Conservation (phyloP, 2,329 filamentous ascomycete genomes). For the Cryoendolithus antarcticus region DNA sequence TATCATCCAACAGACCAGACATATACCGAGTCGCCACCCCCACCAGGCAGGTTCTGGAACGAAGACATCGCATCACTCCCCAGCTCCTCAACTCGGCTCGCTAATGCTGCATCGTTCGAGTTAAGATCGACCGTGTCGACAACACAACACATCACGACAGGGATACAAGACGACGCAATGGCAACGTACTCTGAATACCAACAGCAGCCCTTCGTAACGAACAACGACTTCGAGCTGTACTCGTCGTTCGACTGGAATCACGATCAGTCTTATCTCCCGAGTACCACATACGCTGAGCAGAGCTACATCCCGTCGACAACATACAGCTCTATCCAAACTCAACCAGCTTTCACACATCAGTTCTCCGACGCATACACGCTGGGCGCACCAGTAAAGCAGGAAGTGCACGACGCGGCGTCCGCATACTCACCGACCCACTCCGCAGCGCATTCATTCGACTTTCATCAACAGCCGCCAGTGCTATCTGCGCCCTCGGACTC, state of each 20-base stretch:
- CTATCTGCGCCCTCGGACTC: constrained; percentile 39
- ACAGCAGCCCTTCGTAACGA: constrained; percentile 15
- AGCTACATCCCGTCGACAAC: constrained; percentile 18
- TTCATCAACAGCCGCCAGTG: constrained; percentile 33
- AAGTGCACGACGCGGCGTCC: constrained; percentile 22
- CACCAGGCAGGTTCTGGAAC: no score
- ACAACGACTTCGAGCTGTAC: constrained; percentile 23
- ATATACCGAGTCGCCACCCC: no score
- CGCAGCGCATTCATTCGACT: constrained; percentile 26
- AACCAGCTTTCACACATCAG: constrained; percentile 21
- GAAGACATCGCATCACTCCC: no score
- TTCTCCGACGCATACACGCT: constrained; percentile 26
- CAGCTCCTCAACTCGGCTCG: no score
- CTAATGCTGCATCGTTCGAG: no score
- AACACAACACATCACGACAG: no score
- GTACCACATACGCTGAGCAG: constrained; percentile 15
- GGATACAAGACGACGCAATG: constrained; percentile 10
- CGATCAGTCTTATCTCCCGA: constrained; percentile 16
- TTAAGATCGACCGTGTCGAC: no score
- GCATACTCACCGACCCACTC: constrained; percentile 32
- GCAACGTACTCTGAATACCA: constrained; percentile 19
- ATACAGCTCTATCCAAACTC: constrained; percentile 25
- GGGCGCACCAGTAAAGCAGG: constrained; percentile 23
- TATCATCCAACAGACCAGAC: no score
- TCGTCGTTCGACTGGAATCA: constrained; percentile 18